Conservation (phyloP, 2,329 filamentous ascomycete genomes). For the Penicillium sp. region DNA sequence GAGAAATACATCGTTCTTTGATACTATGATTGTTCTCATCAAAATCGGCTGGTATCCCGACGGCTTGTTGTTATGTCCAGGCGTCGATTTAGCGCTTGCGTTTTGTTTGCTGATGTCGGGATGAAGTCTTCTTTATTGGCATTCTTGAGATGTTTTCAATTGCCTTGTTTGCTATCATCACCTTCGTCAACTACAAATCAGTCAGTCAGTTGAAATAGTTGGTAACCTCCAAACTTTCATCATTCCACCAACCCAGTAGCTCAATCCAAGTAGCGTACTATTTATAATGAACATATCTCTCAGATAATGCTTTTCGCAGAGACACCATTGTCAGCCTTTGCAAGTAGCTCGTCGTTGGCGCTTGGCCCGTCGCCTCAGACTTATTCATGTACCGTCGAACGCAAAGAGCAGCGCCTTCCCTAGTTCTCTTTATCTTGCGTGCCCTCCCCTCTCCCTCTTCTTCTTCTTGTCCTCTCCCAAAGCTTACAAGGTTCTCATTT, state of each 20-base stretch:
- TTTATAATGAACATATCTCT: not conserved
- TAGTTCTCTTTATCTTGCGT: not conserved
- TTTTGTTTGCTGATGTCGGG: not conserved
- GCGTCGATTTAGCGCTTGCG: not conserved
- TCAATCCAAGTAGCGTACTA: not conserved
- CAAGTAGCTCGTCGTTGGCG: not conserved
- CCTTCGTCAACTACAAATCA: not conserved
- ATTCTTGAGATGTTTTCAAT: not conserved
- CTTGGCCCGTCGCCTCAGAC: not conserved
- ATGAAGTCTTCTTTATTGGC: not conserved
- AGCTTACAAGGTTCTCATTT: not conserved
- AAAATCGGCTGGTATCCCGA: not conserved
- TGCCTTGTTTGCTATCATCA: not conserved
- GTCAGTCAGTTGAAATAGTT: not conserved
- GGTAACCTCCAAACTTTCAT: not conserved
- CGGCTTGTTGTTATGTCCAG: not conserved
- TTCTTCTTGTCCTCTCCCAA: not conserved
- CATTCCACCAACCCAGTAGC: not conserved
- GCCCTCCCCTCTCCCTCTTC: not conserved
- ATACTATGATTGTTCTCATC: not conserved
- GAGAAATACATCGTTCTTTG: slow-evolving; percentile 4
- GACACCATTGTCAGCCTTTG: not conserved
- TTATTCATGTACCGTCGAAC: not conserved
- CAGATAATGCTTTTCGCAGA: not conserved
- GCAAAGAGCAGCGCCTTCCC: not conserved